These are phyloP conservation scores for Diospyros kaki DNA, from an alignment of 148 eudicot genomes.

Conservation along the genomic window DNA sequence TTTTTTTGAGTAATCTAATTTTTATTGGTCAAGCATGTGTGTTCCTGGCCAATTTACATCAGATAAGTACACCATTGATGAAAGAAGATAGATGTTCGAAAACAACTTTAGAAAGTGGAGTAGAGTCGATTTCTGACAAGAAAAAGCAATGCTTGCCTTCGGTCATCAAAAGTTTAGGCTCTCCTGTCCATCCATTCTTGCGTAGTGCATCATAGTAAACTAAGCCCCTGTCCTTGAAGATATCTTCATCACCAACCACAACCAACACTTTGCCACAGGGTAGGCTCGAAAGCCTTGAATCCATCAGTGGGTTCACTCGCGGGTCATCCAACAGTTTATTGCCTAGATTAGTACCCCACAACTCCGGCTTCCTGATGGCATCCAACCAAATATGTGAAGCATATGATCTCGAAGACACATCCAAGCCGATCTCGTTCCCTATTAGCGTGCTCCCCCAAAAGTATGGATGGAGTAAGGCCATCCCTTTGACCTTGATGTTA, in stretches of 20 bases:
- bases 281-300: constrained; percentile 19
- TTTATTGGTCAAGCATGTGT: too few relatives aligned
- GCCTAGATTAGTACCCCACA: background rate
- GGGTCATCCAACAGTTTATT: constrained; percentile 15
- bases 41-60: too few relatives aligned
- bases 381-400: too few relatives aligned
- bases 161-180: constrained; percentile 5
- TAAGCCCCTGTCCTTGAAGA: constrained; percentile 11
- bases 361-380: too few relatives aligned
- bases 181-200: constrained; percentile 20
- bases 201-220: constrained; percentile 12
- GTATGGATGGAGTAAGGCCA: constrained; percentile 30
- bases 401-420: too few relatives aligned
- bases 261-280: constrained; percentile 18
- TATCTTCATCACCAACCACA: constrained; percentile 17
- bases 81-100: too few relatives aligned
- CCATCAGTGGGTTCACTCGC: constrained; percentile 19
- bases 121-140: too few relatives aligned
- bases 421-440: background rate
- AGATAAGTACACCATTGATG: too few relatives aligned
- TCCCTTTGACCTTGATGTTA: constrained; percentile 10
- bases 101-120: too few relatives aligned
- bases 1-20: too few relatives aligned
- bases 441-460: constrained; percentile 10
- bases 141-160: too few relatives aligned